phyloP scores from a whole-genome alignment of 2,329 filamentous ascomycete species.

The Colletotrichum magnum region DNA sequence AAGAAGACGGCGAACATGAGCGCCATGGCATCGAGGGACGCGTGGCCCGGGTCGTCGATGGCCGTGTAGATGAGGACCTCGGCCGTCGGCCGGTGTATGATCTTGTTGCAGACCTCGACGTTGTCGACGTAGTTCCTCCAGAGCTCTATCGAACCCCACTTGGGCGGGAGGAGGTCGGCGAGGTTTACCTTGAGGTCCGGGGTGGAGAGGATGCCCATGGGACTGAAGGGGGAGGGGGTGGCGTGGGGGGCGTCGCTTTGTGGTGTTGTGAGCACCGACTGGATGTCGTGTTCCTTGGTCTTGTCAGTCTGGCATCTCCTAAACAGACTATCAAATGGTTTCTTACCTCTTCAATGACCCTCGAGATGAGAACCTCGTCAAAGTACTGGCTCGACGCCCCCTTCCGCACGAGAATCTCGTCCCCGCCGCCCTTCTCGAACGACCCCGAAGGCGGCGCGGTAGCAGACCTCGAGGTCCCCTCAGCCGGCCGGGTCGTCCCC shows the following conservation, averaged over 20 bases:
- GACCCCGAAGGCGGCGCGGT: not conserved
- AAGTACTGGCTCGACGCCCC: conserved; percentile 53
- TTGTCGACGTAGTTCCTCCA: conserved; percentile 49
- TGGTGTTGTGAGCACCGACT: conserved; percentile 42
- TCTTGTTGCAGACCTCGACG: conserved; percentile 48
- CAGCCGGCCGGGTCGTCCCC: not conserved
- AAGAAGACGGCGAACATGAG: conserved; percentile 66
- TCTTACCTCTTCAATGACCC: conserved; percentile 51
- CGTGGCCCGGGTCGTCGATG: conserved; percentile 46
- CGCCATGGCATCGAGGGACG: conserved; percentile 48
- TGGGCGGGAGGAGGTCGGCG: conserved; percentile 45
- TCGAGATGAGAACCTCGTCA: conserved; percentile 54
- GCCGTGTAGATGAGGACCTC: conserved; percentile 51
- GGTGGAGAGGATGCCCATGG: conserved; percentile 51
- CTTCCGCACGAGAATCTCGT: conserved; percentile 50
- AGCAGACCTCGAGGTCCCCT: not conserved
- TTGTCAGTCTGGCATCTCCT: conserved; percentile 1
- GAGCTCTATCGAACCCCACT: conserved; percentile 46
- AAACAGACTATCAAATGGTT: not conserved
- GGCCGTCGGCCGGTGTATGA: conserved; percentile 49
- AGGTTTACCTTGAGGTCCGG: conserved; percentile 38
- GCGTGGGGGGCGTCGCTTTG: conserved; percentile 1
- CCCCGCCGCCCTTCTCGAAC: conserved; percentile 9
- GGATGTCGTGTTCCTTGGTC: conserved; percentile 42
- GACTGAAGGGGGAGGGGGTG: conserved; percentile 47